phyloP scores from a whole-genome alignment of 768 basidiomycete genomes.

The Rhizopogon vesiculosus region DNA sequence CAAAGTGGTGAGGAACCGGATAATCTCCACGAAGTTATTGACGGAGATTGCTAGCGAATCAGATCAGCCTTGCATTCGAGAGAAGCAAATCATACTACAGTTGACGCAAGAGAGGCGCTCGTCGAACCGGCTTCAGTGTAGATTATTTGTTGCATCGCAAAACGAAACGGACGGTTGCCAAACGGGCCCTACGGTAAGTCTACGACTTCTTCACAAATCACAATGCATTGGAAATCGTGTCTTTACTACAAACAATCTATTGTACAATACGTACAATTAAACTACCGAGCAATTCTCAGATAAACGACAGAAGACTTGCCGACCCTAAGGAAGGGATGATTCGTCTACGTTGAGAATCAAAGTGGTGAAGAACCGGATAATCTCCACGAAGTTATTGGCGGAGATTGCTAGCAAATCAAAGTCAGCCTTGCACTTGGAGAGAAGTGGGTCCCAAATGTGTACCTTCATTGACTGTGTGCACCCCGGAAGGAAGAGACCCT shows the following conservation, averaged over 20 bases:
- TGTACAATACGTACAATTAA: too few species aligned
- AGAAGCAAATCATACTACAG: too few species aligned
- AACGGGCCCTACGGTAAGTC: too few species aligned
- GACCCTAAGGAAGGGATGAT: slow-evolving; percentile 17
- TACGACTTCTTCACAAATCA: too few species aligned
- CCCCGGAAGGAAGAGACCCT: slow-evolving; percentile 28
- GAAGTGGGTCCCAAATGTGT: slow-evolving; percentile 13
- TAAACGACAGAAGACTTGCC: not conserved
- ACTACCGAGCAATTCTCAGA: too few species aligned
- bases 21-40: slow-evolving; percentile 55
- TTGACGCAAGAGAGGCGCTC: too few species aligned
- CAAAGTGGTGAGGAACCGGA: slow-evolving; percentile 60
- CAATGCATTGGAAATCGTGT: too few species aligned
- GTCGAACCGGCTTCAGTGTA: too few species aligned
- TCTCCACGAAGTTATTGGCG: slow-evolving; percentile 52
- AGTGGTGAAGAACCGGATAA: slow-evolving; percentile 60
- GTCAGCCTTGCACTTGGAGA: not conserved
- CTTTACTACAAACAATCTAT: too few species aligned
- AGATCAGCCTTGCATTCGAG: not conserved
- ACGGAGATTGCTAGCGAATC: slow-evolving; percentile 37
- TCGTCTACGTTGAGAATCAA: slow-evolving; percentile 71
- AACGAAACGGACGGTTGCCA: too few species aligned
- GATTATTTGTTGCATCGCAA: too few species aligned
- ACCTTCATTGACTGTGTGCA: slow-evolving; percentile 79
- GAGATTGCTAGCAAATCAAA: slow-evolving; percentile 35